phyloP scores from a whole-genome alignment of 768 basidiomycete genomes.

The Tulasnella sp. region DNA sequence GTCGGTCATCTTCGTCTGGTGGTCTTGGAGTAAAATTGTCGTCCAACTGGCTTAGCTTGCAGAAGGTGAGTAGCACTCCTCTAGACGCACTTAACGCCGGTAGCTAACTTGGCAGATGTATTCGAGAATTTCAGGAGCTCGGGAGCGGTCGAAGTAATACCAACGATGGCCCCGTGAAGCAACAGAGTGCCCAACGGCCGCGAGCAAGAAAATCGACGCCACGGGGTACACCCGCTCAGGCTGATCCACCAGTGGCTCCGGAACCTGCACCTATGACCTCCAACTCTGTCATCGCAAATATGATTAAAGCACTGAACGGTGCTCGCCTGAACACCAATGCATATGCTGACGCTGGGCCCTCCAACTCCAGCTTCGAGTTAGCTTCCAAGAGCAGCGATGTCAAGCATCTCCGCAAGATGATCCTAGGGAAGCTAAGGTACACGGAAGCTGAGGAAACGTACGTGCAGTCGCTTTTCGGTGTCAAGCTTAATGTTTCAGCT shows the following conservation, averaged over 20 bases:
- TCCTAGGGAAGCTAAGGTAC: slow-evolving; percentile 36
- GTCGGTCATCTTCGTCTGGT: neutral
- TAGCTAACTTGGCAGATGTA: neutral
- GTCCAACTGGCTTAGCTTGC: slow-evolving; percentile 48
- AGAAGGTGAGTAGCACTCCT: slow-evolving; percentile 32
- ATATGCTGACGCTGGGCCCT: neutral
- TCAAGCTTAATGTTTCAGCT: neutral
- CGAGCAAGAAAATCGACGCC: slow-evolving; percentile 17
- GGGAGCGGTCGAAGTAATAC: slow-evolving; percentile 10
- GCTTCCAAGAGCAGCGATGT: slow-evolving; percentile 40
- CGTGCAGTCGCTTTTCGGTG: neutral
- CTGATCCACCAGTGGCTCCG: neutral
- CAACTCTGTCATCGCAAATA: neutral
- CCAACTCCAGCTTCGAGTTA: slow-evolving; percentile 16
- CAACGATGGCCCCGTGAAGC: slow-evolving; percentile 18
- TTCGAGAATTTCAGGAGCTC: slow-evolving; percentile 14
- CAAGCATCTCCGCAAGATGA: slow-evolving; percentile 38
- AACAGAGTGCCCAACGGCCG: slow-evolving; percentile 23
- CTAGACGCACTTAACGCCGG: neutral
- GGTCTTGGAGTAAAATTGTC: slow-evolving; percentile 22
- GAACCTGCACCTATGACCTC: neutral
- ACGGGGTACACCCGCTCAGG: slow-evolving; percentile 19
- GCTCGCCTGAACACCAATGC: neutral
- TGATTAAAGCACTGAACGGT: neutral
- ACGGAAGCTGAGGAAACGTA: slow-evolving; percentile 31